Base-by-base conservation (phyloP, 768 basidiomycete species). In the button mushroom (Agaricus bisporus) region DNA sequence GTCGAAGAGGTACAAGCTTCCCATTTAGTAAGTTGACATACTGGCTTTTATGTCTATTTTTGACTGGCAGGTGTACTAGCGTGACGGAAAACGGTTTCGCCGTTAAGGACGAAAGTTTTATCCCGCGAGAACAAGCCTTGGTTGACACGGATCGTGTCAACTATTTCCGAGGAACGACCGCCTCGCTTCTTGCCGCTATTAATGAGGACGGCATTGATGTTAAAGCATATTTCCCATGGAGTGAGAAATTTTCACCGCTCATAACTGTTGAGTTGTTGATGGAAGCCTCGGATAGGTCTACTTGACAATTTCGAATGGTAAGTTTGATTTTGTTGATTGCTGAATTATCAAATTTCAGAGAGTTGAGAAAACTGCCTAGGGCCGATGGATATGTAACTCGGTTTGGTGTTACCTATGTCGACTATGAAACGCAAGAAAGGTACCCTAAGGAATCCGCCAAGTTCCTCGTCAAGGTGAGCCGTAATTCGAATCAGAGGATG, bases 21-120 rank as follows among this genome's bases (percentile, higher is more conserved):
- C 72, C 1, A 72, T 73, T 56, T 72, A 66, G 72, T 72, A 48
- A 45, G 69, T 60, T 26, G 28, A 25, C 9, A 32, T 22, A 17
- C 4, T 7, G 15, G 48, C 32, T 10, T 28, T 51, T 44, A 28
- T 51, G 25, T 42, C 17, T 42, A 35, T 12, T 49, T 35, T 60
- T 41, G 58, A 48, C 35, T 51, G 2, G 39, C 41, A 44, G 29
- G 2, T 38, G 44, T 52, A 47, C 25, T 9, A 83, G 82, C 60
- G 81, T 86, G n/a, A 87, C 84, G 2, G 84, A 88, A 68, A 88
- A 87, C 60, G 83, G 85, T 0, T 86, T 86, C 61, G 77, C 83
- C 10, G 81, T 86, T 48, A 85, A 84, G 63, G 74, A 79, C 55
- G 86, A 87, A 65, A 76, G 71, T 62, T 66, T 60, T 43, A 72